phyloP scores from a whole-genome alignment of 2,329 filamentous ascomycete genomes.

The Meredithiella fracta region DNA sequence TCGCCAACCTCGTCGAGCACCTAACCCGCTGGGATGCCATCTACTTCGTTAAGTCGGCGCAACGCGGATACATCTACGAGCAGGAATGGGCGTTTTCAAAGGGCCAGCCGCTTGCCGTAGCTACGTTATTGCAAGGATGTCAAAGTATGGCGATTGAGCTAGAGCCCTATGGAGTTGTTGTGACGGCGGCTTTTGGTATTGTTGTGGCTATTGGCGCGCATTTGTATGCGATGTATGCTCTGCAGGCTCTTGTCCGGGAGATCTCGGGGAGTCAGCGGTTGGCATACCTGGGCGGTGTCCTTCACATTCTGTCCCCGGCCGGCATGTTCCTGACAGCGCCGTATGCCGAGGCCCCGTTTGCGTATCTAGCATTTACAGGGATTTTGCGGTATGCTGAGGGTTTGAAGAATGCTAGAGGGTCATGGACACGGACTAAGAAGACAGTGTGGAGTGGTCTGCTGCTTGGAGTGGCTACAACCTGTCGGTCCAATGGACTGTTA shows the following conservation, averaged over 20 bases:
- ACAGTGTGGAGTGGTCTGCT: constrained; percentile 46
- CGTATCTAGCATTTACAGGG: constrained; percentile 59
- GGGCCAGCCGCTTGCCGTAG: constrained; percentile 25
- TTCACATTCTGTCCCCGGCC: constrained; percentile 75
- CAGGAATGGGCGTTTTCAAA: constrained; percentile 72
- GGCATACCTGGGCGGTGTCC: constrained; percentile 33
- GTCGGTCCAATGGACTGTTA: constrained; percentile 75
- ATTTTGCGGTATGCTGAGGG: constrained; percentile 48
- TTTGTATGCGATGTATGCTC: constrained; percentile 54
- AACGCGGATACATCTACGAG: constrained; percentile 52
- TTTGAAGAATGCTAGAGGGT: constrained; percentile 26
- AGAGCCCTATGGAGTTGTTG: constrained; percentile 11
- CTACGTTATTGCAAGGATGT: constrained; percentile 9
- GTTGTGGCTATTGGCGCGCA: constrained; percentile 58
- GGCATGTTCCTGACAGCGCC: constrained; percentile 81
- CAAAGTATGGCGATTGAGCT: constrained; percentile 9
- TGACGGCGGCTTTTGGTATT: constrained; percentile 38
- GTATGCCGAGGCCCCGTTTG: constrained; percentile 66
- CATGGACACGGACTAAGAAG: constrained; percentile 19
- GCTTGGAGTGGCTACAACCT: constrained; percentile 56
- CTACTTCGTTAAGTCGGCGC: constrained; percentile 51
- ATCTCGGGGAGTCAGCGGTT: constrained; percentile 38
- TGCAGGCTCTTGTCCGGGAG: constrained; percentile 58
- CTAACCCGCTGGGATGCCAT: constrained; percentile 69
- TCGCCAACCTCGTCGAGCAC: constrained; percentile 29